Evolutionary conservation across 768 basidiomycete genomes (phyloP), one percentile per base, ranked within the genome.

Genomic region (Phanerodontia chrysosporium): DNA sequence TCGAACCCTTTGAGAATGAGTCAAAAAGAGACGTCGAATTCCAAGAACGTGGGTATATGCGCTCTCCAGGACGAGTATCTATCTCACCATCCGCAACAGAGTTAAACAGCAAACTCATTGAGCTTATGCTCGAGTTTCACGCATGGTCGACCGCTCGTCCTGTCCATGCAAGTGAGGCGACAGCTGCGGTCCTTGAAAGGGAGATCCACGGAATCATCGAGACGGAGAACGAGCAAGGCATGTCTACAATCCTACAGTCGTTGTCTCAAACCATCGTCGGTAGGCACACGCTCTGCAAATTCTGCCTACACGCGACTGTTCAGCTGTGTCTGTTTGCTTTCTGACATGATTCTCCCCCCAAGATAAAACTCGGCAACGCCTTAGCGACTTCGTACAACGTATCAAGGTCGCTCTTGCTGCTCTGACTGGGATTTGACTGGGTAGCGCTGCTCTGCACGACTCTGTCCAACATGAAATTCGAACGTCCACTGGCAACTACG

Each of bases 91-190:
- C n/a, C n/a, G n/a, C 35, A 7, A 14, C 49, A 76, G 75, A 74
- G 55, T 59, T 75, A 1, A 73, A 67, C 55, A 58, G 59, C 22
- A 69, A 69, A 70, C 61, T 76, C 7, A 62, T 74, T 22, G 71
- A 73, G 16, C 63, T 72, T 24, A 65, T 73, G 55, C 62, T 76
- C 13, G 67, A 73, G 42, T 65, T 72, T 36, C 75, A 74, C 59
- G 75, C 73, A 1, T 76, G 75, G 75, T 67, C 74, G 1, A 66
- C 68, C 12, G 68, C 72, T 14, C 73, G 74, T 18, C 73, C 74
- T 2, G 56, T 65, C 14, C 63, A 67, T 45, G 73, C 74, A 60
- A 69, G 65, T 32, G 67, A 73, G n/a, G 57, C 28, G 21, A 67
- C 62, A 10, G 67, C 70, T 2, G 66, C 67, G 21, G 56, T 57